A percentile compares a stretch with the other conserved stretches of the same genome.
phyloP scores from a whole-genome alignment of 768 basidiomycete species.

The Nevesoporus exiguus region DNA sequence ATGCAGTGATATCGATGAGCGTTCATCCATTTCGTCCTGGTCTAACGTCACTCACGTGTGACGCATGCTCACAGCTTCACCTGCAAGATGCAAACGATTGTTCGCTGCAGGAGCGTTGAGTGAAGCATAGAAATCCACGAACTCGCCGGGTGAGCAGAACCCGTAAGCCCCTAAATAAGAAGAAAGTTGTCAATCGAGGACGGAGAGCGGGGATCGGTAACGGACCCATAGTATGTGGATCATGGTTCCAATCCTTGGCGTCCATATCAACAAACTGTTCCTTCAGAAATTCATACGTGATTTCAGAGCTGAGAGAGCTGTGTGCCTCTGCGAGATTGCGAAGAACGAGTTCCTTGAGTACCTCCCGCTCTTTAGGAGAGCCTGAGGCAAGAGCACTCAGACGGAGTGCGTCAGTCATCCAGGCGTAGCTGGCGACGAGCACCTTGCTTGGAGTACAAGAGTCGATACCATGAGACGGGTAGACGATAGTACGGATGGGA shows the following conservation, averaged over 20 bases:
- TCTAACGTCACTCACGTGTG: constrained; percentile 13
- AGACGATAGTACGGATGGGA: constrained; percentile 41
- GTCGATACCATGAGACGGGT: constrained; percentile 40
- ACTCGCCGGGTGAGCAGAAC: constrained; percentile 40
- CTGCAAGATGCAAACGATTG: constrained; percentile 15
- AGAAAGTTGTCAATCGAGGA: not conserved
- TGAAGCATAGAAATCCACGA: constrained; percentile 29
- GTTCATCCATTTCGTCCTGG: too few relatives aligned
- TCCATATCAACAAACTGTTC: constrained; percentile 21
- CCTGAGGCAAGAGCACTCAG: constrained; percentile 36
- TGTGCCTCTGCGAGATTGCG: constrained; percentile 23
- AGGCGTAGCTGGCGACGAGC: constrained; percentile 42
- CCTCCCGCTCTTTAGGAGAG: not conserved
- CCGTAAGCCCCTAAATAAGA: constrained; percentile 36
- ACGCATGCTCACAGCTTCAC: constrained; percentile 14
- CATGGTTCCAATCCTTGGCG: constrained; percentile 35
- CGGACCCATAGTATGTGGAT: constrained; percentile 35
- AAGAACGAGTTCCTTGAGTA: constrained; percentile 29
- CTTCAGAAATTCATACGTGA: constrained; percentile 21
- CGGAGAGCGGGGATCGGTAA: not conserved
- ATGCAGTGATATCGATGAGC: too few relatives aligned
- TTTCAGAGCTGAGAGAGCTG: not conserved
- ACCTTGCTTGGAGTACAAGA: constrained; percentile 20
- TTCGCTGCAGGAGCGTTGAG: constrained; percentile 32
- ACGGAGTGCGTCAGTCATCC: constrained; percentile 38